Evolutionary conservation across 2,329 filamentous ascomycete species (phyloP).

Genomic region (Diaporthe ampelina): DNA sequence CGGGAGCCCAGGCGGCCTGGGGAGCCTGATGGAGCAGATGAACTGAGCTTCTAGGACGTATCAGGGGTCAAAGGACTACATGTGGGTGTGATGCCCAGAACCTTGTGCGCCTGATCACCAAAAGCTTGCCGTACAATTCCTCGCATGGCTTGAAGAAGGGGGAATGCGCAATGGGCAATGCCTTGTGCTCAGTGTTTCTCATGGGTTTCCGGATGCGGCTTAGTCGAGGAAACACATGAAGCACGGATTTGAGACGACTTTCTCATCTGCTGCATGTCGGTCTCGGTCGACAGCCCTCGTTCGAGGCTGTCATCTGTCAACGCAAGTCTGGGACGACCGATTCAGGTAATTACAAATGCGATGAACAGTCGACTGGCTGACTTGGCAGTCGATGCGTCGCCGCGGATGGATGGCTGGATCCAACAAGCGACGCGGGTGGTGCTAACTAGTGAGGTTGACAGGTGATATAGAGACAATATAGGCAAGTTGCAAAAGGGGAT

Average conservation of each 20-base stretch:
- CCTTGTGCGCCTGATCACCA: neutral
- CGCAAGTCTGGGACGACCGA: conserved; percentile 28
- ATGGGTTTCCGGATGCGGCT: conserved; percentile 12
- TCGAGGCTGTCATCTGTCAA: conserved; percentile 30
- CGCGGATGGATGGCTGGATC: conserved; percentile 6
- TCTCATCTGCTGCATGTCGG: conserved; percentile 4
- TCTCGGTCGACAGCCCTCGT: conserved; percentile 24
- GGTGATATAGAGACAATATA: neutral
- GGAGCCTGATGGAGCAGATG: conserved; percentile 17
- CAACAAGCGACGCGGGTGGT: neutral
- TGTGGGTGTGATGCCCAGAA: neutral
- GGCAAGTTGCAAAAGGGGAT: conserved; percentile 5
- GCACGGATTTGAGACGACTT: conserved; percentile 29
- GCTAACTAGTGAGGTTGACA: neutral
- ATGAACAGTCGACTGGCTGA: conserved; percentile 26
- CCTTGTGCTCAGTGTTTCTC: conserved; percentile 20
- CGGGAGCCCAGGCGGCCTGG: conserved; percentile 16
- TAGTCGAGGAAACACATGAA: conserved; percentile 31
- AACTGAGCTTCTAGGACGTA: neutral
- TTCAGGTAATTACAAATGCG: conserved; percentile 20
- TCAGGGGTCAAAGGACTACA: too few relatives aligned
- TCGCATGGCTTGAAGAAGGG: conserved; percentile 21
- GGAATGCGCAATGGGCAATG: conserved; percentile 1
- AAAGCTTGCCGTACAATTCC: neutral
- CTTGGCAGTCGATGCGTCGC: conserved; percentile 24